Evolutionary conservation across 495 filamentous ascomycete genomes (phyloP).

Genomic region (Xylaria grammica): DNA sequence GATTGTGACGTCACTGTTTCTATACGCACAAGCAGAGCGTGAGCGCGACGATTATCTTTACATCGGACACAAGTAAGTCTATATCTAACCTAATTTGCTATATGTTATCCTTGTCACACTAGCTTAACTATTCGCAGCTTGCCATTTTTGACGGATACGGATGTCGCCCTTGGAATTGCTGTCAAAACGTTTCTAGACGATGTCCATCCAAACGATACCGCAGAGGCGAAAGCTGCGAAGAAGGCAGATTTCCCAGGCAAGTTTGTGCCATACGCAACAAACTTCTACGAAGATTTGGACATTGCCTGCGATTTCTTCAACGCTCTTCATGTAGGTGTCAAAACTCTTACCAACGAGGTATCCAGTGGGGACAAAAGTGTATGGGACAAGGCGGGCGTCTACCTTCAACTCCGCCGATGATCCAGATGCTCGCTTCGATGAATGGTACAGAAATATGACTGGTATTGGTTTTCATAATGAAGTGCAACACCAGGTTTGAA

Average conservation of each 20-base stretch:
- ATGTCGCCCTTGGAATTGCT: conserved; percentile 85
- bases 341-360: conserved; percentile 65
- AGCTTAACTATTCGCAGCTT: conserved; percentile 62
- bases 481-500: neutral
- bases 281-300: conserved; percentile 77
- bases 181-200: conserved; percentile 95
- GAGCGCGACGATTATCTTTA: conserved; percentile 72
- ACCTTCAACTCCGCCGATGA: conserved; percentile 52
- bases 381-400: conserved; percentile 70
- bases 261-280: conserved; percentile 74
- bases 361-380: conserved; percentile 58
- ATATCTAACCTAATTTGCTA: neutral
- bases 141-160: conserved; percentile 83
- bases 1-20: conserved; percentile 74
- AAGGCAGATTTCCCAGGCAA: conserved; percentile 63
- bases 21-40: conserved; percentile 76
- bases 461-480: neutral
- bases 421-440: neutral
- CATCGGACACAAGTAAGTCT: conserved; percentile 71
- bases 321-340: conserved; percentile 74
- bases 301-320: conserved; percentile 84
- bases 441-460: conserved; percentile 8
- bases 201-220: conserved; percentile 62
- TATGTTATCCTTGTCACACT: conserved; percentile 11
- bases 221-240: conserved; percentile 64